These are phyloP conservation scores for Quercus alba DNA, from an alignment of 306 rosid genomes.

Conservation along the genomic window DNA sequence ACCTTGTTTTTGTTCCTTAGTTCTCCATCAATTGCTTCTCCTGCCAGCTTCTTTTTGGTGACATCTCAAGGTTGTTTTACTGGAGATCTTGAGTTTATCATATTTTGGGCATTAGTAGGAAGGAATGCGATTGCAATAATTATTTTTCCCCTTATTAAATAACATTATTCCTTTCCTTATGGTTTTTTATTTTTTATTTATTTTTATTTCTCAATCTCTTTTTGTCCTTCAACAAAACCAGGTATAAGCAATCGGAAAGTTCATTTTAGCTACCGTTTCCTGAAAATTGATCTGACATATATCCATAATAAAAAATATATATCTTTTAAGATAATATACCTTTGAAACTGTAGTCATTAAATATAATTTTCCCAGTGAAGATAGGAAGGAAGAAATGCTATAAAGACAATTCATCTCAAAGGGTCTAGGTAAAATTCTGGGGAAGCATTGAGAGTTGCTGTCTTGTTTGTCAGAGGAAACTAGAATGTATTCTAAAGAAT, in stretches of 20 bases:
- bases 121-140: not conserved
- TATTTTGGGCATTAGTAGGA: not conserved
- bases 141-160: not conserved
- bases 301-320: not conserved
- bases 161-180: not conserved
- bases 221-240: not conserved
- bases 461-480: not conserved
- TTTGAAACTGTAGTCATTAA: not conserved
- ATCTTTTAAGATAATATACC: not conserved
- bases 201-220: not conserved
- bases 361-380: not conserved
- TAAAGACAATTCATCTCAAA: not conserved
- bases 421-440: not conserved
- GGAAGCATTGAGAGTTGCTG: not conserved
- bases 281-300: not conserved
- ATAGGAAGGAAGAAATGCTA: not conserved
- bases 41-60: too few relatives aligned
- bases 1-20: too few relatives aligned
- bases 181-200: not conserved
- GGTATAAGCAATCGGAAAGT: not conserved
- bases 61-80: not conserved
- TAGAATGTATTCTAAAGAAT: not conserved
- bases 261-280: not conserved
- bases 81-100: not conserved
- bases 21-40: too few relatives aligned